These are phyloP conservation scores for Groenewaldozyma auringiensis DNA, from an alignment of 1,139 yeast species.

Conservation along the genomic window DNA sequence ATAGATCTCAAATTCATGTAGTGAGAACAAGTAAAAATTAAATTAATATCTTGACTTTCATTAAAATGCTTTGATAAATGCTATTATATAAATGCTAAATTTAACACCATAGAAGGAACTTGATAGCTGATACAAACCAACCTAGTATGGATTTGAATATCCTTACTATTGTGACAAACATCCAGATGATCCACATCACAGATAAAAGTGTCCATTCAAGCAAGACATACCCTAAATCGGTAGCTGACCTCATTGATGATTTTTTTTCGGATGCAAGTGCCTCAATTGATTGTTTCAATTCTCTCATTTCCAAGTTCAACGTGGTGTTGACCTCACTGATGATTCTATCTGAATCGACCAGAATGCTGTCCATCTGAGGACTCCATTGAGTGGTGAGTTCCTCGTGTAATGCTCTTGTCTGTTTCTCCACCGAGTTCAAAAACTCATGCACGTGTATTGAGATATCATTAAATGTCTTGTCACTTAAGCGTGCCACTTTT, in stretches of 20 bases:
- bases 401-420: conserved; percentile 23
- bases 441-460: conserved; percentile 16
- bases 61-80: too few species aligned
- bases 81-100: conserved; percentile 1
- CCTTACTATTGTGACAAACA: conserved; percentile 51
- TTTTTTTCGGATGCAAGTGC: conserved; percentile 31
- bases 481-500: conserved; percentile 19
- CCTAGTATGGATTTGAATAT: conserved; percentile 32
- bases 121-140: conserved; percentile 36
- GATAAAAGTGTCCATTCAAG: conserved; percentile 54
- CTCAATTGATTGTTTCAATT: conserved; percentile 62
- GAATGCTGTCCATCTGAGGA: conserved; percentile 51
- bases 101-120: conserved; percentile 37
- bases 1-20: neutral
- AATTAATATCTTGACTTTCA: neutral
- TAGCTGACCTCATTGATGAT: conserved; percentile 19
- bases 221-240: conserved; percentile 24
- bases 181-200: conserved; percentile 63
- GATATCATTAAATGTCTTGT: conserved; percentile 16
- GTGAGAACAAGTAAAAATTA: neutral
- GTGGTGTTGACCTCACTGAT: conserved; percentile 81
- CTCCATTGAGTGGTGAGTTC: conserved; percentile 36
- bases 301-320: conserved; percentile 60
- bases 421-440: conserved; percentile 21
- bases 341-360: conserved; percentile 66